Percentiles rank a stretch among this genome's conserved stretches.
Conservation (phyloP, 352 stramenopile genomes). For the Globisporangium spiculum region DNA sequence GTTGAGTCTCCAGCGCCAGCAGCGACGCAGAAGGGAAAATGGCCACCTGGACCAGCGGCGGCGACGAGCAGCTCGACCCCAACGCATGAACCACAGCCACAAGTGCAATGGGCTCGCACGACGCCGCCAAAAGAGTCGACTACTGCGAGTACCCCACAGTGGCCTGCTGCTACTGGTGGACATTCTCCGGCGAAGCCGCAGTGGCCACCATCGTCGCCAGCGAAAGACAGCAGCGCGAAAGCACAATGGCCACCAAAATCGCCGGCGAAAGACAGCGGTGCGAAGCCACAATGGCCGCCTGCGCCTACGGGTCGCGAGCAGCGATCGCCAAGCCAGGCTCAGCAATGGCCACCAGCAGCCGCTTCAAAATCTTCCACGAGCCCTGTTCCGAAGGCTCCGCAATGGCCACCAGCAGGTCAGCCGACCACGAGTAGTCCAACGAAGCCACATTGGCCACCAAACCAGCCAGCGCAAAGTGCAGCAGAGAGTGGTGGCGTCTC, state of each 20-base stretch:
- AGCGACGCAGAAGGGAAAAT: slow-evolving; percentile 14
- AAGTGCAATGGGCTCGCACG: slow-evolving; percentile 6
- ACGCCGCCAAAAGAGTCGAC: slow-evolving; percentile 20
- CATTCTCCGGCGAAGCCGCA: slow-evolving; percentile 25
- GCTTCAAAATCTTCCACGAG: slow-evolving; percentile 10
- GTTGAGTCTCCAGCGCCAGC: not conserved
- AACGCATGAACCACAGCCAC: not conserved
- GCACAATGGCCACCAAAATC: slow-evolving; percentile 38
- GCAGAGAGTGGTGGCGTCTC: slow-evolving; percentile 6
- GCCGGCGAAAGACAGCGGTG: slow-evolving; percentile 11
- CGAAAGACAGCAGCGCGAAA: slow-evolving; percentile 19
- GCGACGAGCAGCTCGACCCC: not conserved
- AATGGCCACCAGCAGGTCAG: slow-evolving; percentile 16
- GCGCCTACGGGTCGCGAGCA: slow-evolving; percentile 4
- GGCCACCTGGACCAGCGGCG: slow-evolving; percentile 10
- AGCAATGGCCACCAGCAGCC: slow-evolving; percentile 38
- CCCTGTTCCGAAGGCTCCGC: slow-evolving; percentile 7
- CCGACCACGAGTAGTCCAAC: slow-evolving; percentile 12
- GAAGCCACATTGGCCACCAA: slow-evolving; percentile 46
- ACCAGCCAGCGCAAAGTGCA: slow-evolving; percentile 18
- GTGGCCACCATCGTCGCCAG: slow-evolving; percentile 21
- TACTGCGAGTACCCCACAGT: slow-evolving; percentile 47
- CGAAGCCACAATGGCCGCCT: slow-evolving; percentile 40
- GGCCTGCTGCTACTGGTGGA: slow-evolving; percentile 28
- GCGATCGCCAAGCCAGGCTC: not conserved